Percentiles rank a stretch among this genome's conserved stretches.
These are phyloP conservation scores for Larix sibirica DNA, from an alignment of 83 land plant species.

Conservation along the genomic window DNA sequence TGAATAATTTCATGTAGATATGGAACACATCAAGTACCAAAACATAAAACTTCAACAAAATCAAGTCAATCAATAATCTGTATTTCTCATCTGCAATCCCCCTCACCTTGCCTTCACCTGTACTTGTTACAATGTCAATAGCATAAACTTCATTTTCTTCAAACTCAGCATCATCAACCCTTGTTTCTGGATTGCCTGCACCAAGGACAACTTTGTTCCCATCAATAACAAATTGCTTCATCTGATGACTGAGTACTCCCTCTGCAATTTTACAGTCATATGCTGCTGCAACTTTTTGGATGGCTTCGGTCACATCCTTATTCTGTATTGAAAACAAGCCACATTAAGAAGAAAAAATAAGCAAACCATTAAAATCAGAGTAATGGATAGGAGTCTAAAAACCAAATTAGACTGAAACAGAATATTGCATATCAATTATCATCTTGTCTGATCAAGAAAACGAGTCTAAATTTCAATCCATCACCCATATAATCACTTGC, in stretches of 20 bases:
- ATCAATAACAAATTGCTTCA: slow-evolving; percentile 98
- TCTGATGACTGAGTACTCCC: slow-evolving; percentile 98
- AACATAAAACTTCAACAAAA: background rate
- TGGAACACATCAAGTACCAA: background rate
- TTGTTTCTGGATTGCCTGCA: slow-evolving; percentile 80
- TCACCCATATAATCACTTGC: no score
- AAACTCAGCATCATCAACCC: slow-evolving; percentile 99
- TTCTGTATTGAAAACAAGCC: slow-evolving; percentile 50
- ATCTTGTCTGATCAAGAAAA: no score
- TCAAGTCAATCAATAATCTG: background rate
- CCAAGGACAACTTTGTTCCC: slow-evolving; percentile 94
- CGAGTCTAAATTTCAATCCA: no score
- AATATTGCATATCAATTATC: no score
- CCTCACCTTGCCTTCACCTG: slow-evolving; percentile 98
- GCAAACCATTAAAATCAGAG: background rate
- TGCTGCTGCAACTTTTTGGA: slow-evolving; percentile 98
- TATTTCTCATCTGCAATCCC: background rate
- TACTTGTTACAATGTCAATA: slow-evolving; percentile 91
- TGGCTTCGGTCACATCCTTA: slow-evolving; percentile 96
- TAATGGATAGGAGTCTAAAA: background rate
- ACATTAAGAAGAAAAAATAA: background rate
- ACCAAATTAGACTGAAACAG: no score
- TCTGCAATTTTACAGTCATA: slow-evolving; percentile 98
- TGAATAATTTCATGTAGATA: background rate
- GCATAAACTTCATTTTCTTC: slow-evolving; percentile 99